These are phyloP conservation scores for Talaromyces sp. DNA, from an alignment of 2,329 filamentous ascomycete species.

Conservation along the genomic window DNA sequence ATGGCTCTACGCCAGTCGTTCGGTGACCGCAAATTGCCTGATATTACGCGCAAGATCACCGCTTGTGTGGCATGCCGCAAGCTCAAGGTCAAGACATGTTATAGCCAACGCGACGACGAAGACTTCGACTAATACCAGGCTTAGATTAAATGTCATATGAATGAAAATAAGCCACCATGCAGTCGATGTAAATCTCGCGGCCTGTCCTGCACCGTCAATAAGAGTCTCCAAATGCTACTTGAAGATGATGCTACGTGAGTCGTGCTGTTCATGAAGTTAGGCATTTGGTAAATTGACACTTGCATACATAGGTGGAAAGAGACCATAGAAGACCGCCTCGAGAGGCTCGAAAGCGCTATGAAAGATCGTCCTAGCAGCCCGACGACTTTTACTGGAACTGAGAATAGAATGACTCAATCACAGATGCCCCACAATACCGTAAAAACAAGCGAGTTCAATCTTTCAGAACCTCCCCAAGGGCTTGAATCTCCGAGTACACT, in stretches of 20 bases:
- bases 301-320: not conserved
- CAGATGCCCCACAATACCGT: not conserved
- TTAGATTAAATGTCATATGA: conserved; percentile 40
- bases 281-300: not conserved
- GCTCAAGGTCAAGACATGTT: conserved; percentile 15
- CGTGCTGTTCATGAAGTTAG: not conserved
- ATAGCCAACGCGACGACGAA: not conserved
- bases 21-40: conserved; percentile 28
- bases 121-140: not conserved
- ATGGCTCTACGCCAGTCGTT: conserved; percentile 25
- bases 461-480: not conserved
- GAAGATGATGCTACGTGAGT: conserved; percentile 31
- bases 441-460: not conserved
- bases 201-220: conserved; percentile 37
- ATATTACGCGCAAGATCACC: conserved; percentile 27
- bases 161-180: conserved; percentile 32
- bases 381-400: not conserved
- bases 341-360: not conserved
- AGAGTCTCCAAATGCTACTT: conserved; percentile 38
- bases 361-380: not conserved
- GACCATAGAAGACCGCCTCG: not conserved
- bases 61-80: conserved; percentile 24
- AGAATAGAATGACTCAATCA: not conserved
- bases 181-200: conserved; percentile 35
- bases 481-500: not conserved